Evolutionary conservation across 257 asterid species (phyloP).

Genomic region (Fraxinus quadrangulata): DNA sequence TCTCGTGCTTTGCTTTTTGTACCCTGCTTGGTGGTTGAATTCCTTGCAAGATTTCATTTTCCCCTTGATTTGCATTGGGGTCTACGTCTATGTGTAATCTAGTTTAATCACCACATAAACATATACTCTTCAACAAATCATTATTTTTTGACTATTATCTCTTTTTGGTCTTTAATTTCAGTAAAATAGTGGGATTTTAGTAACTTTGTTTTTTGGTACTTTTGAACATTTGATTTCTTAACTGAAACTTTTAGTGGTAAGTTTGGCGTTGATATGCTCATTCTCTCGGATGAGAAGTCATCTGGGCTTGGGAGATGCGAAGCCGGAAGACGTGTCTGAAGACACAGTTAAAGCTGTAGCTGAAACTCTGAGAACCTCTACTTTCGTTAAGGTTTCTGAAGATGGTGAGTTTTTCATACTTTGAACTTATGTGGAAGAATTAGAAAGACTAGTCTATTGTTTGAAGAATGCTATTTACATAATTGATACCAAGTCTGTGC

Average conservation of each 20-base stretch:
- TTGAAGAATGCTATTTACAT: not conserved
- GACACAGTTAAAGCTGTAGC: conserved; percentile 74
- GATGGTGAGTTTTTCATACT: conserved; percentile 60
- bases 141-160: not conserved
- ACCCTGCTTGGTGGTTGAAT: not conserved
- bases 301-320: conserved; percentile 67
- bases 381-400: conserved; percentile 77
- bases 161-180: not conserved
- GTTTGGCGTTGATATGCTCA: conserved; percentile 75
- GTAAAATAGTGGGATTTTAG: not conserved
- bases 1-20: not conserved
- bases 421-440: not conserved
- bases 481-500: not conserved
- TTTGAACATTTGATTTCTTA: conserved; percentile 42
- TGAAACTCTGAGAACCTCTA: conserved; percentile 70
- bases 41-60: not conserved
- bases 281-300: conserved; percentile 86
- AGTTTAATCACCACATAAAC: not conserved
- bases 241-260: conserved; percentile 66
- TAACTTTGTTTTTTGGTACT: not conserved
- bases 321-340: conserved; percentile 72
- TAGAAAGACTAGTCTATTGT: not conserved
- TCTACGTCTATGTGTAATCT: not conserved
- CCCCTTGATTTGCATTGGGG: not conserved
- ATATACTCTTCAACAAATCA: not conserved